Conservation (phyloP, 805 yeast genomes). For the Kodamaea leandrae region DNA sequence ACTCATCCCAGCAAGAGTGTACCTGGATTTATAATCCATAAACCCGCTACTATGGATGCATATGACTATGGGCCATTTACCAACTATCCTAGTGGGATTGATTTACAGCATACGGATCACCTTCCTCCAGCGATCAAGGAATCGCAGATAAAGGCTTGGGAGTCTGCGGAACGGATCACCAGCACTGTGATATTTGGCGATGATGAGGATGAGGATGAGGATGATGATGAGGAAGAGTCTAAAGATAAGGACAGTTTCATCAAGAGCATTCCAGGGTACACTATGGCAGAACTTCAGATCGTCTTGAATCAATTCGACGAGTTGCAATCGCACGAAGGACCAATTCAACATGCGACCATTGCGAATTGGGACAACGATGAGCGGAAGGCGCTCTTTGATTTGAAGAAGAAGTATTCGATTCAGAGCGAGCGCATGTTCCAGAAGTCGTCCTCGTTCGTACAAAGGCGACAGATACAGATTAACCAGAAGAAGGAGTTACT, state of each 20-base stretch:
- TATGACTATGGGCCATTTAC: constrained; percentile 41
- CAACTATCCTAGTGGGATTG: constrained; percentile 18
- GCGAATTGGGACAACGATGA: constrained; percentile 10
- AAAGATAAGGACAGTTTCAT: constrained; percentile 6
- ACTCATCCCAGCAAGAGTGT: constrained; percentile 17
- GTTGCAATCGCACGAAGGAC: constrained; percentile 1
- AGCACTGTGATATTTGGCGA: constrained; percentile 35
- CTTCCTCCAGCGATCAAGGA: constrained; percentile 37
- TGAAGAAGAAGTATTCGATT: constrained; percentile 18
- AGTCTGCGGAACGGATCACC: constrained; percentile 40
- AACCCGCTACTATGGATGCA: constrained; percentile 29
- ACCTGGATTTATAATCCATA: constrained; percentile 29
- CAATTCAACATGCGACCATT: neutral
- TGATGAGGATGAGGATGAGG: constrained; percentile 23
- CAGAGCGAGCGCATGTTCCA: constrained; percentile 34
- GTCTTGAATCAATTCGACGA: constrained; percentile 9
- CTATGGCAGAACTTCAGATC: constrained; percentile 33
- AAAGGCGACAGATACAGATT: constrained; percentile 39
- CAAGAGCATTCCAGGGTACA: constrained; percentile 37
- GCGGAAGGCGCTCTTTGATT: constrained; percentile 11
- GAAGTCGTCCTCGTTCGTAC: constrained; percentile 31
- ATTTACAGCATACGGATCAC: constrained; percentile 16
- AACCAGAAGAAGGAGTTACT: constrained; percentile 39
- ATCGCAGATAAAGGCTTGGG: constrained; percentile 46
- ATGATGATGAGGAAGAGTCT: constrained; percentile 16